These are phyloP conservation scores for Coccomyxa subellipsoidea DNA, from an alignment of 163 green algal genomes.

Conservation along the genomic window DNA sequence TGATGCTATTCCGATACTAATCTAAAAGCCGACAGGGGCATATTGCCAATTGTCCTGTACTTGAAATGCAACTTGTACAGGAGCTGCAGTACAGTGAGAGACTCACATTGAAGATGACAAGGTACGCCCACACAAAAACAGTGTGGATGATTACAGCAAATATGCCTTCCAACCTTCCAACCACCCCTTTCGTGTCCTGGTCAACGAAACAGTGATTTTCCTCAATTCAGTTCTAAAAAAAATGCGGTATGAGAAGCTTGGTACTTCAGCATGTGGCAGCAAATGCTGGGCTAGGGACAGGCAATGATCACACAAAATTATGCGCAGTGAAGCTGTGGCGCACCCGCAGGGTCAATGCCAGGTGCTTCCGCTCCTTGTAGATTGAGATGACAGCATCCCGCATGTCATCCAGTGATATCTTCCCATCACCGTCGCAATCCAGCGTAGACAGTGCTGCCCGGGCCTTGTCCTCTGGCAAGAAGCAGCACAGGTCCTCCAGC, in stretches of 20 bases:
- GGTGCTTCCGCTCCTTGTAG: constrained; percentile 38
- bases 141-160: constrained; percentile 35
- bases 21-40: too few relatives aligned
- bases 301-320: background rate
- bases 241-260: too few relatives aligned
- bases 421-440: constrained; percentile 26
- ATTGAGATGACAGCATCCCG: constrained; percentile 28
- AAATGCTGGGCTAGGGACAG: background rate
- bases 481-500: constrained; percentile 39
- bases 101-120: constrained; percentile 38
- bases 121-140: constrained; percentile 40
- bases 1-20: too few relatives aligned
- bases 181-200: constrained; percentile 36
- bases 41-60: too few relatives aligned
- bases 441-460: constrained; percentile 24
- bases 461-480: constrained; percentile 23
- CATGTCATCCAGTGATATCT: constrained; percentile 17
- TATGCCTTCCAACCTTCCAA: constrained; percentile 46
- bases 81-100: background rate
- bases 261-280: too few relatives aligned
- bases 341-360: constrained; percentile 42
- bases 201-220: background rate
- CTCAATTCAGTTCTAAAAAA: too few relatives aligned
- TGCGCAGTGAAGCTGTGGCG: background rate
- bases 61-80: too few relatives aligned